Evolutionary conservation across 2,329 filamentous ascomycete species (phyloP), one percentile per base, ranked within the genome.

Genomic region (Venturia oleaginea): DNA sequence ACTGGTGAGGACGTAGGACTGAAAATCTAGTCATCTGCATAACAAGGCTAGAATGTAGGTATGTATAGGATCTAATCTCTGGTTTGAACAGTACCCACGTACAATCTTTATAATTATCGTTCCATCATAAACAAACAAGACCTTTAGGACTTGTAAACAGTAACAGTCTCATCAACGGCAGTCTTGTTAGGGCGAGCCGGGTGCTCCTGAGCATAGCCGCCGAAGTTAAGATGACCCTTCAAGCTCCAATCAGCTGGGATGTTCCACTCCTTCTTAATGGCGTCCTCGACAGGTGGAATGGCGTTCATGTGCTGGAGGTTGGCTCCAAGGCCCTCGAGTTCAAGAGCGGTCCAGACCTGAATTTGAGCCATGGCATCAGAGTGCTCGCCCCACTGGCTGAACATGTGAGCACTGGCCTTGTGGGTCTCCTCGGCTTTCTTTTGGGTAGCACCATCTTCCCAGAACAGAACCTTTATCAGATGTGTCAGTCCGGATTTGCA

Each of bases 281-380:
- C 48, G 15, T 43, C 62, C n/a, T 68, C 67, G 32, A 68, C 64
- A 40, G 65, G 30, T 24, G 68, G 68, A 32, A 64, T 48, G 5
- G 48, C 34, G 62, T 71, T 71, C 68, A 71, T 70, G 64, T 72
- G 71, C 65, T 72, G 71, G 42, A 72, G 61, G 61, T 71, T 72
- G 61, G 69, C 69, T 10, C 70, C 71, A 3, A 72, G 65, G 17
- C 71, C 71, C 59, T 71, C 69, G n/a, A 69, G 64, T 64, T 71
- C 69, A 30, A 72, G 65, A 11, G 70, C 71, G 1, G 69, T 71
- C 71, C 71, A 72, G 24, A 68, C 63, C 57, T 57, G 51, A 17
- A 67, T 68, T 65, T 70, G 68, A 59, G 68, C 65, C 70, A 72
- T 72, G 54, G 62, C 66, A 46, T 62, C 60, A 11, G 55, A 54